Base-by-base conservation (phyloP, 2,329 filamentous ascomycete species). In the Talaromyces piceae region DNA sequence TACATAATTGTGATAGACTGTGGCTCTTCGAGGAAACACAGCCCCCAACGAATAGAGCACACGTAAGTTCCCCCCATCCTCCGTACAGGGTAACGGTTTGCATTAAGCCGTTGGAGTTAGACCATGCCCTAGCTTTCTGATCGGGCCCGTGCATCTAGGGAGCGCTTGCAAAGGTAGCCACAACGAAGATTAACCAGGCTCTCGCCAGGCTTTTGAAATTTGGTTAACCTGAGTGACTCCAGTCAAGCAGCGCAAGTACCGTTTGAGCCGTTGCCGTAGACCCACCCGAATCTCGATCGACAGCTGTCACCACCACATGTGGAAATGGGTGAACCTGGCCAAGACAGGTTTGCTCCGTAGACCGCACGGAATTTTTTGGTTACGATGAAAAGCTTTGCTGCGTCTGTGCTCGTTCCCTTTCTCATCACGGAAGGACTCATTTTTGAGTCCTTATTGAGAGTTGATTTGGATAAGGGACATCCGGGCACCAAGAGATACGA, bases 211-310 rank as follows among this genome's bases (percentile, higher is more conserved):
- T n/a, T n/a, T n/a, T n/a, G n/a, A n/a, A n/a, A n/a, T n/a, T n/a
- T n/a, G n/a, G n/a, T n/a, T n/a, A n/a, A n/a, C n/a, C n/a, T n/a
- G n/a, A n/a, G n/a, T n/a, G n/a, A n/a, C n/a, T n/a, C n/a, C n/a
- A n/a, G n/a, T n/a, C n/a, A n/a, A n/a, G n/a, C n/a, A n/a, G n/a
- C n/a, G n/a, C 16, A 50, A 49, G 20, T 41, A 31, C 41, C 51
- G 51, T 52, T n/a, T 49, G 39, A 22, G 47, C 39, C 28, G 45
- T 28, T 27, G 27, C n/a, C n/a, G 41, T 25, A 31, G 41, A 16
- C 41, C 46, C 51, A 44, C 33, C 26, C 23, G 43, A 43, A 53
- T 49, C 46, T 53, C 41, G 47, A 53, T 53, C 47, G 47, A 45
- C 51, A 47, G 23, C 41, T 52, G 47, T 46, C 47, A 49, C 30